Conservation (phyloP, 176 grass and related monocot species). For the Tillandsia leiboldiana region DNA sequence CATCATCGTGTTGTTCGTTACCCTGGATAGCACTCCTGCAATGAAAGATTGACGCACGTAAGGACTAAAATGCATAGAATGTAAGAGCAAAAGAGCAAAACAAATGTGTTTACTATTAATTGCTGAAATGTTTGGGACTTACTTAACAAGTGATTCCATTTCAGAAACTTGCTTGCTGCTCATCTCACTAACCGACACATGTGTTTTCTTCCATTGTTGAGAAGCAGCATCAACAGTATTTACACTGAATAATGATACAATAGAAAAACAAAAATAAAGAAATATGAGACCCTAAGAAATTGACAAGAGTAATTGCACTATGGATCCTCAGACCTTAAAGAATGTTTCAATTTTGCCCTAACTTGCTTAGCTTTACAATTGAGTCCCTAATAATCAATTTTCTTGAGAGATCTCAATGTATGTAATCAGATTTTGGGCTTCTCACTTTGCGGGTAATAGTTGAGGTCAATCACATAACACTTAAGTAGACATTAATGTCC, state of each 20-base stretch:
- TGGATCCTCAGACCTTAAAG: too few relatives aligned
- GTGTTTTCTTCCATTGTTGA: constrained; percentile 70
- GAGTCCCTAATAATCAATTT: too few relatives aligned
- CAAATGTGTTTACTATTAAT: constrained; percentile 14
- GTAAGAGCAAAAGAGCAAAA: background rate
- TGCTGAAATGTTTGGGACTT: background rate
- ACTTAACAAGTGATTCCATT: constrained; percentile 69
- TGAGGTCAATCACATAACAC: background rate
- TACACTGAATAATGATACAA: constrained; percentile 26
- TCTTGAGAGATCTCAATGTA: too few relatives aligned
- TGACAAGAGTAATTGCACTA: too few relatives aligned
- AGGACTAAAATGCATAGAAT: background rate
- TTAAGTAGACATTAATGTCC: too few relatives aligned
- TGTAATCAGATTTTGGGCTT: too few relatives aligned
- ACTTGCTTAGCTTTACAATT: too few relatives aligned
- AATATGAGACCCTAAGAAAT: too few relatives aligned
- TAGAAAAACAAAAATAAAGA: background rate
- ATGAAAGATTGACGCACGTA: constrained; percentile 3
- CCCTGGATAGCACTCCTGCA: constrained; percentile 47
- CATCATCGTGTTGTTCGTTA: constrained; percentile 63
- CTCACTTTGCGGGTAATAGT: too few relatives aligned
- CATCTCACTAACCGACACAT: constrained; percentile 53
- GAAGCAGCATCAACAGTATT: constrained; percentile 57
- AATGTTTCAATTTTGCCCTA: too few relatives aligned
- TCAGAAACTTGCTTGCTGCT: constrained; percentile 62